Base-by-base conservation (phyloP, 1,284 basidiomycete species). In the Ceratobasidium sp. region DNA sequence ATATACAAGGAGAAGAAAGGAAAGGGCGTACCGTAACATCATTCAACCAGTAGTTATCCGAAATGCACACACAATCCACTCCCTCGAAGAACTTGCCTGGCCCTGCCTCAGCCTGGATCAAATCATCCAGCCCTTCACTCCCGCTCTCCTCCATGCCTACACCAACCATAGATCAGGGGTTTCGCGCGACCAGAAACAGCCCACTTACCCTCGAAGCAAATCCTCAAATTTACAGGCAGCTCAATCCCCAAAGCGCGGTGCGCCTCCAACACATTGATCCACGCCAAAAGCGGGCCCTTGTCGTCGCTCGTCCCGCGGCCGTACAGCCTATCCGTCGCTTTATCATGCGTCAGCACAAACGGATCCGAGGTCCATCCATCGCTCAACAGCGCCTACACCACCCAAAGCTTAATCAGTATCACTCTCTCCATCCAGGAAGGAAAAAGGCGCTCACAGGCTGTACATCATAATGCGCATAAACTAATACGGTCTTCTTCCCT, bases 321-420 rank as follows among this genome's bases (percentile, higher is more conserved):
- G 78, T 94, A 92, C 43, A 98, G 85, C 69, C 88, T 87, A 7
- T 89, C 91, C 2, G 89, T 88, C 78, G 86, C 84, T 75, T 87
- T 82, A 78, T 93, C 89, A 50, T 88, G 83, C 2, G 88, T 88
- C 50, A 99, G 88, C 64, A 84, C 86, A 84, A 98, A 99, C 0
- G 98, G 98, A 75, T 97, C 91, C 21, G 93, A 92, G 77, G 91
- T 83, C 96, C 96, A 97, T 41, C 95, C 95, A 78, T 98, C 96
- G 35, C 61, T 73, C 32, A 77, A 49, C 5, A 77, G 52, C 30
- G 73, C 75, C 73, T 70, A 64, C 14, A 50, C 23, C 16, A 52
- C 57, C 8, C 30, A 35, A 46, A 30, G 21, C 14, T 28, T 38
- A n/a, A 26, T 2, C 23, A 58, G 21, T 26, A 14, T 30, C 23